Base-by-base conservation (phyloP, 768 basidiomycete species). In the Mycena albidolilacea region DNA sequence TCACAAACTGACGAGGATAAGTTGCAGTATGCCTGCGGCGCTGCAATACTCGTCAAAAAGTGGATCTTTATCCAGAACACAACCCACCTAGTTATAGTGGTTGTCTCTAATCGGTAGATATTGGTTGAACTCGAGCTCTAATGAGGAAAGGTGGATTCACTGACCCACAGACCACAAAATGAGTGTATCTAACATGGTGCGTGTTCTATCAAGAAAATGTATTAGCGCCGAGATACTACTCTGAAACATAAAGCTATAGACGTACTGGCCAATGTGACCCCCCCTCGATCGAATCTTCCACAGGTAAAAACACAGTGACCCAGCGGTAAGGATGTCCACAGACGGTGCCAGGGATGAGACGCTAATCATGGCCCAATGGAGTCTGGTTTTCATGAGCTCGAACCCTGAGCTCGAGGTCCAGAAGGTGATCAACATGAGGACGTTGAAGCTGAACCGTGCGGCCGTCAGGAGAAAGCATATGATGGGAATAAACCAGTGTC, bases 241-340 rank as follows among this genome's bases (percentile, higher is more conserved):
- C 44, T 17, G 12, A 30, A 30, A 30, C 30, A 30, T 12, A 17
- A 6, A 14, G 15, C 44, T 46, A 0, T 17, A 46, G 44, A 17
- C 59, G 38, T 19, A 60, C 59, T 60, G 59, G 39, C n/a, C 5
- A 17, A 60, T 41, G 5, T 38, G 59, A 39, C 59, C 41, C 11
- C 35, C 59, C 8, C 14, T 19, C 7, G 39, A 17, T 41, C 39
- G 37, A 8, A 66, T 66, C 14, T n/a, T 14, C 48, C 54, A 66
- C 50, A 66, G 35, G n/a, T 14, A 54, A 17, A 35, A 66, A 23
- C 64, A 66, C 52, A 66, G 50, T 8, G 64, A 66, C 14, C 52
- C 39, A 12, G 64, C 64, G n/a, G 41, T 66, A 8, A 66, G 19
- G n/a, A 66, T 35, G 30, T 66, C 64, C 14, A 55, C 64, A 1